A percentile compares a stretch with the other conserved stretches of the same genome.
These are phyloP conservation scores for Pseudocercospora fijiensis DNA, from an alignment of 2,329 filamentous ascomycete genomes.

Conservation along the genomic window DNA sequence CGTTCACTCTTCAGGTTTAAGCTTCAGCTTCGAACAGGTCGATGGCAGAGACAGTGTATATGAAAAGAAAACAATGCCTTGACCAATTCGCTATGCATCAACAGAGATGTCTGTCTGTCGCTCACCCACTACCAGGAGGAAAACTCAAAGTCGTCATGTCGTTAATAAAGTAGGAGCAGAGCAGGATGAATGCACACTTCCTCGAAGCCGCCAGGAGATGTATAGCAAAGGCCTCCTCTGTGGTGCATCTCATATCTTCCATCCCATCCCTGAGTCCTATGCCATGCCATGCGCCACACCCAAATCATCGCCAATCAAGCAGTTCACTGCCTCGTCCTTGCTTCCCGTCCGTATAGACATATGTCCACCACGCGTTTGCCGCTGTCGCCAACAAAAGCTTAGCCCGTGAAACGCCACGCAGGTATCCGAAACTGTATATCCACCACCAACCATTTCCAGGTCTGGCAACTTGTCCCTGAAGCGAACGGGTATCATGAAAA, in stretches of 20 bases:
- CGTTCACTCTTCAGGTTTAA: no score
- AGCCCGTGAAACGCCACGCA: slow-evolving; percentile 13
- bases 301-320: neutral
- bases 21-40: no score
- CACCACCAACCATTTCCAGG: slow-evolving; percentile 1
- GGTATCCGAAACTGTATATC: slow-evolving; percentile 12
- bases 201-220: neutral
- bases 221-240: neutral
- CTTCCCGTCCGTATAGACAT: slow-evolving; percentile 8
- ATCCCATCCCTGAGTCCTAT: neutral
- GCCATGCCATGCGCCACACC: neutral
- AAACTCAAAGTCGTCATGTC: slow-evolving; percentile 8
- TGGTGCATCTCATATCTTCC: neutral
- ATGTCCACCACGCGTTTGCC: neutral
- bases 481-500: slow-evolving; percentile 21
- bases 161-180: neutral
- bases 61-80: no score
- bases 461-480: slow-evolving; percentile 6
- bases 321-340: slow-evolving; percentile 9
- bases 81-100: no score
- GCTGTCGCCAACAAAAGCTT: neutral
- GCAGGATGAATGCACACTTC: slow-evolving; percentile 1
- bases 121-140: neutral
- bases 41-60: no score
- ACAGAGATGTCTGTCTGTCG: no score